Evolutionary conservation across 2,329 filamentous ascomycete species (phyloP), one percentile per base, ranked within the genome.

Genomic region (Tympanopsis confertula): DNA sequence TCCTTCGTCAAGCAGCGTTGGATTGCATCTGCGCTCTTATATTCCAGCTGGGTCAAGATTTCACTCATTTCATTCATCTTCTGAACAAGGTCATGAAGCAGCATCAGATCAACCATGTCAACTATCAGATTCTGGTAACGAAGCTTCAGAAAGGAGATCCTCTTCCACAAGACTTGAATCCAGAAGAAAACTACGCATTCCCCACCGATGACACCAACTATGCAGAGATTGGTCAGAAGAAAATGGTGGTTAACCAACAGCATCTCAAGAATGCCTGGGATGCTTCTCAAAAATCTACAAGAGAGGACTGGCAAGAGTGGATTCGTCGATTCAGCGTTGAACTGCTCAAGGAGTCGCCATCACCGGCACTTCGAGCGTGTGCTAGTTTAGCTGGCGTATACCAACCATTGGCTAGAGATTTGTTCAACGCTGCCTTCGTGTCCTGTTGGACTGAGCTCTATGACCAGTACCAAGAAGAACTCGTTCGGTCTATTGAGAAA

Each of bases 231-330:
- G 78, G 81, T 18, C 30, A 83, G 12, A 95, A 94, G 67, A 96
- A 96, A 59, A 71, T 96, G 22, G 87, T 94, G 43, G 89, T 96
- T 58, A 99, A 98, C 48, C 87, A 94, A 37, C 88, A 96, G 45
- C 93, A 98, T 65, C 68, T 99, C 17, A 95, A 96, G 59, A 82
- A 83, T 45, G 91, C 93, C 0, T 99, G 91, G 91, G 91, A 96
- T 49, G 91, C 93, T 0, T 87, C 82, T 41, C 87, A 93, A 42
- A 95, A 95, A 54, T 95, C 89, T 0, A 99, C 91, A 7, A 87
- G 88, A 50, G 91, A 99, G 54, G 91, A 99, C 59, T 99, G 91
- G 91, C 86, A 94, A 50, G 91, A 99, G 57, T 99, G 91, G 91
- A 86, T 98, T 60, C 78, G 93, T 43, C 76, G 89, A 19, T 94